Percentiles rank a stretch among this genome's conserved stretches.
These are phyloP conservation scores for Dianthus caryophyllus DNA, from an alignment of 148 eudicot species.

Conservation along the genomic window DNA sequence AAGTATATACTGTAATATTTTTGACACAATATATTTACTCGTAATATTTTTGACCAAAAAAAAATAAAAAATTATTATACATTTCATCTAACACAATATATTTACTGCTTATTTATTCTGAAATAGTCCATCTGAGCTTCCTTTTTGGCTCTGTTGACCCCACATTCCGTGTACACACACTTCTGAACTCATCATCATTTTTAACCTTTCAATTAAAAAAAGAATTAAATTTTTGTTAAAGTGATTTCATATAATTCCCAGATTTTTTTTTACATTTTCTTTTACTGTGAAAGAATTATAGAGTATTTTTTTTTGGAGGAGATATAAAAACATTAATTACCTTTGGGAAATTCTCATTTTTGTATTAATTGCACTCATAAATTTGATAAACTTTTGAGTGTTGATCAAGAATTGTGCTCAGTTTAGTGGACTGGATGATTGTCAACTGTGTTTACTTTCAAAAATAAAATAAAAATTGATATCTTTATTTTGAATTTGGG, in stretches of 20 bases:
- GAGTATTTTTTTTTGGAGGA: no score
- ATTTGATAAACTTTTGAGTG: background rate
- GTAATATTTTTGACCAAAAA: no score
- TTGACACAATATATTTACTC: no score
- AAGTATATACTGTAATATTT: no score
- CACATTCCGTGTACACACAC: constrained; percentile 25
- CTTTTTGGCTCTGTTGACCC: constrained; percentile 1
- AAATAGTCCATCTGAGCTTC: background rate
- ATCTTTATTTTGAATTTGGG: constrained; percentile 13
- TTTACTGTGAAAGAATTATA: no score
- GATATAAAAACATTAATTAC: no score
- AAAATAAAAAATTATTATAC: no score
- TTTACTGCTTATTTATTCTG: background rate
- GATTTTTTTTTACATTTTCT: no score
- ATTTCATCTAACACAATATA: no score
- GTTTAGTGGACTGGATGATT: background rate
- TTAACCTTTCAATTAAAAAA: no score
- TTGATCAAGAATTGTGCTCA: background rate
- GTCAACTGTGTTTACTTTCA: constrained; percentile 8
- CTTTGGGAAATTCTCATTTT: background rate
- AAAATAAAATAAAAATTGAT: background rate
- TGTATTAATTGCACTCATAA: constrained; percentile 1
- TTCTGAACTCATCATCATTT: background rate
- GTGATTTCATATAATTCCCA: no score
- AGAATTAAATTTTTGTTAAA: no score